Conservation (phyloP, 495 filamentous ascomycete species). For the Podospora pseudoanserina region DNA sequence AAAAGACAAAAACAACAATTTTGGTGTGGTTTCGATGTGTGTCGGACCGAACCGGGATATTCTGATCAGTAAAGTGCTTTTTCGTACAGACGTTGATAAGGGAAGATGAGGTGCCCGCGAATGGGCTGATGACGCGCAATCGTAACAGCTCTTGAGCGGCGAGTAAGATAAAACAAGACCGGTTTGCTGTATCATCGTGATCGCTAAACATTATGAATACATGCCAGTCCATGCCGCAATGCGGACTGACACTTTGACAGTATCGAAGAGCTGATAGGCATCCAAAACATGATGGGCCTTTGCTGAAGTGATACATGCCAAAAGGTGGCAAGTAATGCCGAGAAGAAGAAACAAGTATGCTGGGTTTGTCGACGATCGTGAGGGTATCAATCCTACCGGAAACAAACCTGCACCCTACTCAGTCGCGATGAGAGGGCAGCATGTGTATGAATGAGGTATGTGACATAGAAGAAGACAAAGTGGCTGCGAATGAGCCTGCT, state of each 20-base stretch:
- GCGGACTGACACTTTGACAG: slow-evolving; percentile 9
- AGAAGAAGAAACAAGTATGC: slow-evolving; percentile 14
- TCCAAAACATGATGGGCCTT: slow-evolving; percentile 12
- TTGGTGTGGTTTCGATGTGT: slow-evolving; percentile 16
- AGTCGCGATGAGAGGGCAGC: neutral
- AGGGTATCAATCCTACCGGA: slow-evolving; percentile 25
- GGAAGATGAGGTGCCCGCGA: slow-evolving; percentile 12
- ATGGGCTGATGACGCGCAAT: slow-evolving; percentile 18
- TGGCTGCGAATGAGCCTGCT: neutral
- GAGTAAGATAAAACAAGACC: slow-evolving; percentile 1
- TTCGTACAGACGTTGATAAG: slow-evolving; percentile 16
- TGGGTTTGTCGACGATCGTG: slow-evolving; percentile 24
- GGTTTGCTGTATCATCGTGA: slow-evolving; percentile 13
- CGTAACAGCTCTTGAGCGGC: slow-evolving; percentile 8
- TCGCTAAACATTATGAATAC: slow-evolving; percentile 19
- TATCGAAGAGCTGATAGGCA: slow-evolving; percentile 12
- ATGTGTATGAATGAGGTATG: neutral
- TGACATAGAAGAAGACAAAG: neutral
- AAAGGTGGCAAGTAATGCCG: slow-evolving; percentile 21
- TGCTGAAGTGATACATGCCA: slow-evolving; percentile 32
- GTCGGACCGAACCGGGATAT: slow-evolving; percentile 23
- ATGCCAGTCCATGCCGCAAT: slow-evolving; percentile 13
- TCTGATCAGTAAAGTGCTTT: slow-evolving; percentile 9
- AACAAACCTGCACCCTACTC: slow-evolving; percentile 10
- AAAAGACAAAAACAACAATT: neutral